Conservation (phyloP, 352 stramenopile genomes). For the Globisporangium irregulare region DNA sequence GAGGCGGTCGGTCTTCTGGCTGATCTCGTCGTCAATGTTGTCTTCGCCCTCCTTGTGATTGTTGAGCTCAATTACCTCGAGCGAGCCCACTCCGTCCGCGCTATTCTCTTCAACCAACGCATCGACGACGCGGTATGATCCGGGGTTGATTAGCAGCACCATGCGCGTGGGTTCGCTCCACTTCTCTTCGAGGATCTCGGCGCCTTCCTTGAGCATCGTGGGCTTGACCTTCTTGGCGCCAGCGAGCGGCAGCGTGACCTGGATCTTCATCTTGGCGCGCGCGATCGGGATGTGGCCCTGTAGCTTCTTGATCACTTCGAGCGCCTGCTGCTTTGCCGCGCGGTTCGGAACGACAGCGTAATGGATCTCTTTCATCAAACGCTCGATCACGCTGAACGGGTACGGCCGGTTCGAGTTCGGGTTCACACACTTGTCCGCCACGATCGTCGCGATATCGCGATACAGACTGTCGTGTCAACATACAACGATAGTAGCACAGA, state of each 20-base stretch:
- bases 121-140: slow-evolving; percentile 73
- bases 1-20: slow-evolving; percentile 78
- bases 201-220: slow-evolving; percentile 54
- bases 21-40: slow-evolving; percentile 91
- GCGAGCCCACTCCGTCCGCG: slow-evolving; percentile 40
- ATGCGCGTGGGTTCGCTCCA: slow-evolving; percentile 55
- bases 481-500: neutral
- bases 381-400: slow-evolving; percentile 95
- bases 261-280: slow-evolving; percentile 96
- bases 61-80: slow-evolving; percentile 93
- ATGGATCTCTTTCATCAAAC: slow-evolving; percentile 95
- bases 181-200: slow-evolving; percentile 64
- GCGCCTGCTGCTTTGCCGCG: slow-evolving; percentile 94
- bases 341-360: slow-evolving; percentile 94
- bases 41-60: slow-evolving; percentile 90
- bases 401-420: slow-evolving; percentile 94
- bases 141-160: slow-evolving; percentile 71
- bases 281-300: slow-evolving; percentile 92
- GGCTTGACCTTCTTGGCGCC: slow-evolving; percentile 59
- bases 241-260: slow-evolving; percentile 56
- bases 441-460: slow-evolving; percentile 95
- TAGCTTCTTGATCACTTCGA: slow-evolving; percentile 97
- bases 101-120: slow-evolving; percentile 65
- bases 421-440: slow-evolving; percentile 97
- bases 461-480: slow-evolving; percentile 64